These are phyloP conservation scores for Pittosporum tobira DNA, from an alignment of 129 eudicot genomes.

Conservation along the genomic window DNA sequence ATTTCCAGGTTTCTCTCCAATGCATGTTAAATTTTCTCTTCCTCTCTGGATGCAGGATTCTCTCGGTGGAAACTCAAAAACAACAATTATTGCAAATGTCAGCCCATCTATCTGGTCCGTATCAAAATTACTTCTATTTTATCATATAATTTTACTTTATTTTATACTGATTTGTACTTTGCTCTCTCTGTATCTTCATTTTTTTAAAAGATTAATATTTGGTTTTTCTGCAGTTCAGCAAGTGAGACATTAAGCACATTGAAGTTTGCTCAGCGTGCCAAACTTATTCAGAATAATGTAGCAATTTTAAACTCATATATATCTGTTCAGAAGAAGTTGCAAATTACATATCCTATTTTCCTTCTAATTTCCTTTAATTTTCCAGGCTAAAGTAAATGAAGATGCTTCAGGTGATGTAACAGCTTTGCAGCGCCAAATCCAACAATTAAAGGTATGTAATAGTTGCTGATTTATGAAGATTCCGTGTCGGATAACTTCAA, in stretches of 20 bases:
- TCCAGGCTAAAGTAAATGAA: constrained; percentile 82
- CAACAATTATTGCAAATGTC: constrained; percentile 82
- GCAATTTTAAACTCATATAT: constrained; percentile 5
- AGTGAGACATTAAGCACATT: constrained; percentile 78
- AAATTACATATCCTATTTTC: background rate
- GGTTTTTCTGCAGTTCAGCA: constrained; percentile 51
- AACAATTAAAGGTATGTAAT: constrained; percentile 55
- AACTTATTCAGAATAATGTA: constrained; percentile 94
- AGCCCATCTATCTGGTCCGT: constrained; percentile 83
- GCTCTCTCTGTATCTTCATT: background rate
- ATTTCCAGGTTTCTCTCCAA: constrained; percentile 4
- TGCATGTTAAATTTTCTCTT: constrained; percentile 1
- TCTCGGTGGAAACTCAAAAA: constrained; percentile 90
- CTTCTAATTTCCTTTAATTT: constrained; percentile 16
- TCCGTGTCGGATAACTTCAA: constrained; percentile 7
- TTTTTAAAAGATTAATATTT: constrained; percentile 6
- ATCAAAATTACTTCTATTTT: too few species aligned
- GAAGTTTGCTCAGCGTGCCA: constrained; percentile 95
- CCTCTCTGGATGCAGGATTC: constrained; percentile 61
- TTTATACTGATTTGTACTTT: background rate
- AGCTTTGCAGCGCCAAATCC: constrained; percentile 78
- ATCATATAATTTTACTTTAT: constrained; percentile 1
- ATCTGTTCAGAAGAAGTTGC: background rate
- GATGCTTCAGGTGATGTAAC: constrained; percentile 73
- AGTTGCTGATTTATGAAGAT: background rate